Conservation (phyloP, 345 rosid genomes). For the Clausena lansium region DNA sequence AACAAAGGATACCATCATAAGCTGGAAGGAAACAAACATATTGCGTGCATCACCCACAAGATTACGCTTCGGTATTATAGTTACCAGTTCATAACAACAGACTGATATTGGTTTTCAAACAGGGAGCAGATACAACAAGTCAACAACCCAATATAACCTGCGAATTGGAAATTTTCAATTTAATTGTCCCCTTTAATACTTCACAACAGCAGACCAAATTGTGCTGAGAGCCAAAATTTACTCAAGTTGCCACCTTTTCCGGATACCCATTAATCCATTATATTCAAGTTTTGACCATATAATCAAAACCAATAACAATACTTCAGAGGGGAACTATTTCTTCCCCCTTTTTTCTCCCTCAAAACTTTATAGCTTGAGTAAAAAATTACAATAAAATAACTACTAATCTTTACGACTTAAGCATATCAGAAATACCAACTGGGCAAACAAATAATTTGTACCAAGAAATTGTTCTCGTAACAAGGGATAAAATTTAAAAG, state of each 20-base stretch:
- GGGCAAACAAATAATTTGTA: too few relatives aligned
- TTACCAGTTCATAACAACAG: not conserved
- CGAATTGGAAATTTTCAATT: not conserved
- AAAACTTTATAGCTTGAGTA: not conserved
- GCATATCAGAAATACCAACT: not conserved
- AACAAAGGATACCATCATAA: not conserved
- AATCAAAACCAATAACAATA: not conserved
- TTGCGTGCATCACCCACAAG: not conserved
- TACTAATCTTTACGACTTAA: not conserved
- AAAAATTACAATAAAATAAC: too few relatives aligned
- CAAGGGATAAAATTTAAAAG: not conserved
- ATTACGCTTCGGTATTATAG: not conserved
- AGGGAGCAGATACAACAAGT: not conserved
- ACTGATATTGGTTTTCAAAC: not conserved
- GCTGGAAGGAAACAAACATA: not conserved
- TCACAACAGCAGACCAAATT: not conserved
- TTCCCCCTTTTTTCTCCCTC: not conserved
- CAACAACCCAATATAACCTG: not conserved
- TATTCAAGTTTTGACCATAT: not conserved
- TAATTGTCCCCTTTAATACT: not conserved
- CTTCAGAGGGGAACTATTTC: not conserved
- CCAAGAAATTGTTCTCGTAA: not conserved
- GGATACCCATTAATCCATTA: not conserved
- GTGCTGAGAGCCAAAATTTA: not conserved
- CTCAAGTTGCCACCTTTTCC: not conserved